Conservation (phyloP, 164 flowering plant species). For the Macadamia tetraphylla region DNA sequence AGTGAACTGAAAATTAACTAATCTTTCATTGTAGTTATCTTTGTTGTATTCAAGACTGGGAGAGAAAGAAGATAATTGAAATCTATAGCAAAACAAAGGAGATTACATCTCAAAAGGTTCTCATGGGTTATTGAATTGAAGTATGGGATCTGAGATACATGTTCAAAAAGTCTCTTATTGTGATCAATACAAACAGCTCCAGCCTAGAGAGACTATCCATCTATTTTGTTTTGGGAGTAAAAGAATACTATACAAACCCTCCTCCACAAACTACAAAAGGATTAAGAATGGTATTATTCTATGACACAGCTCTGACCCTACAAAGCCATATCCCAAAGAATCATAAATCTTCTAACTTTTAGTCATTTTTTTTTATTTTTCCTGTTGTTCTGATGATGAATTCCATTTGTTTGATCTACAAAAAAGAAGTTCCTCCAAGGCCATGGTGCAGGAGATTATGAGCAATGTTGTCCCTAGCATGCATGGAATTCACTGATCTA, state of each 20-base stretch:
- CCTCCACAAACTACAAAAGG: background rate
- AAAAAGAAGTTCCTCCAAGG: constrained; percentile 46
- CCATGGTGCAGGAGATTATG: constrained; percentile 75
- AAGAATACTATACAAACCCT: constrained; percentile 2
- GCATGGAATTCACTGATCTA: constrained; percentile 39
- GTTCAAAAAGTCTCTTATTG: background rate
- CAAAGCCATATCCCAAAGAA: constrained; percentile 12
- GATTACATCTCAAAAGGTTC: no score
- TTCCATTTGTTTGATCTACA: constrained; percentile 10
- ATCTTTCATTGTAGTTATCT: no score
- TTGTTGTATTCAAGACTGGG: no score
- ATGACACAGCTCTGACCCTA: background rate
- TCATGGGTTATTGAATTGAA: background rate
- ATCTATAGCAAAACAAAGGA: no score
- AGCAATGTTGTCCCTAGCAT: constrained; percentile 65
- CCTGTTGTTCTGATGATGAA: background rate
- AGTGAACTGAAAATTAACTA: no score
- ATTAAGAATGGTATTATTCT: background rate
- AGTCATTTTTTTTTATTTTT: no score
- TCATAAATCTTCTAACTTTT: background rate
- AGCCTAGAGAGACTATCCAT: no score
- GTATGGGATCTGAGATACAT: background rate
- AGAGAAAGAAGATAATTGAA: no score
- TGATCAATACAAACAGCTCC: background rate
- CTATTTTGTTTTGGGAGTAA: no score